A percentile compares a stretch with the other conserved stretches of the same genome.
phyloP scores from a whole-genome alignment of 2,329 filamentous ascomycete genomes.

The Colletotrichum lupini region DNA sequence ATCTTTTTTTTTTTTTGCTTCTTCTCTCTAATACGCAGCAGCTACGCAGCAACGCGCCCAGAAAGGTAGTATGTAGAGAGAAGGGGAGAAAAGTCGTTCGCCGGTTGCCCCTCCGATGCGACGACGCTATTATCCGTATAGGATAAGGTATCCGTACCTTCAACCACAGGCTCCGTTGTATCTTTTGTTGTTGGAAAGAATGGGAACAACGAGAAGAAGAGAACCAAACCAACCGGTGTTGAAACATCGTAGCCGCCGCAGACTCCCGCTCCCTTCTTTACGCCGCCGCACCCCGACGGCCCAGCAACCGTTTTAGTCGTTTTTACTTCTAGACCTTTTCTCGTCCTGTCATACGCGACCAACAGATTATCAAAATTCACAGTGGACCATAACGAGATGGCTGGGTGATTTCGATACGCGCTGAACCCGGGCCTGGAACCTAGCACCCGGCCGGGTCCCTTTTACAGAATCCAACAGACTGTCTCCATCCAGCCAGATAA shows the following conservation, averaged over 20 bases:
- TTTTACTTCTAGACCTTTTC: not conserved
- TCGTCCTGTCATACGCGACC: not conserved
- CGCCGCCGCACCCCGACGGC: not conserved
- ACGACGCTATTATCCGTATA: not conserved
- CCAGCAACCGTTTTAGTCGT: not conserved
- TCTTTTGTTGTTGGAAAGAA: not conserved
- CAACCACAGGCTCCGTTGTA: too few species aligned
- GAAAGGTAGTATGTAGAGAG: too few species aligned
- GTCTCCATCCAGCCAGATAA: constrained; percentile 22
- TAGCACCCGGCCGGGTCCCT: not conserved
- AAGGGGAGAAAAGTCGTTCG: not conserved
- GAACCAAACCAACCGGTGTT: not conserved
- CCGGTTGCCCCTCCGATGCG: constrained; percentile 1
- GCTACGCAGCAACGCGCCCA: not conserved
- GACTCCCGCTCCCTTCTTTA: not conserved
- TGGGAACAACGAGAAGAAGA: not conserved
- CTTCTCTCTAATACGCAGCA: not conserved
- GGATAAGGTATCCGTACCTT: not conserved
- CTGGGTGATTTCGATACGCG: constrained; percentile 35
- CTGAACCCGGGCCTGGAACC: constrained; percentile 21
- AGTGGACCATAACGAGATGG: constrained; percentile 29
- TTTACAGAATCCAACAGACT: not conserved
- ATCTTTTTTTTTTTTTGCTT: not conserved
- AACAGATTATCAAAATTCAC: not conserved
- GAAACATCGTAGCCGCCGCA: not conserved